Percentiles rank a stretch among this genome's conserved stretches.
phyloP scores from a whole-genome alignment of 169 alveolate species.

The Plasmodium gonderi region DNA sequence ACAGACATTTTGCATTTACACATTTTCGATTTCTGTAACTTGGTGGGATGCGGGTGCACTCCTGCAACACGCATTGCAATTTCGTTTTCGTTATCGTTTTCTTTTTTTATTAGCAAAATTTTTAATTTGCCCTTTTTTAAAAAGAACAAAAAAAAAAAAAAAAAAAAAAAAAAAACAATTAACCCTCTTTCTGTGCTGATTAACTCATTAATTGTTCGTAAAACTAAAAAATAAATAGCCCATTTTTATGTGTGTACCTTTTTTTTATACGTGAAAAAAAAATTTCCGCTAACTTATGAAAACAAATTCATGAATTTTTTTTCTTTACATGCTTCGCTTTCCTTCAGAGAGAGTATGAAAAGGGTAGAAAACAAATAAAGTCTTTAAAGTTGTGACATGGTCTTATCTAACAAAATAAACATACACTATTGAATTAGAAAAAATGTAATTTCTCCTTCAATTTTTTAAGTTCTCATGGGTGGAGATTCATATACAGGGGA shows the following conservation, averaged over 20 bases:
- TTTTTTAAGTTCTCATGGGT: background rate
- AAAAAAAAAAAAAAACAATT: background rate
- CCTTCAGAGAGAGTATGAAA: background rate
- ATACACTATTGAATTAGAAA: background rate
- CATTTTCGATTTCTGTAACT: background rate
- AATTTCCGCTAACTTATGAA: background rate
- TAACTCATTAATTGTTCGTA: background rate
- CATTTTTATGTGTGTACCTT: background rate
- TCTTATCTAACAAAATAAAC: background rate
- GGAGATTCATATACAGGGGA: no score
- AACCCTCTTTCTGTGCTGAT: background rate
- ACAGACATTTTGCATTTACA: background rate
- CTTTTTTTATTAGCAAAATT: background rate
- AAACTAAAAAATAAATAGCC: background rate
- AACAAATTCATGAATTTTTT: background rate
- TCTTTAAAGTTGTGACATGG: background rate
- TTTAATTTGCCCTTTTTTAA: background rate
- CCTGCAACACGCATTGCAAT: background rate
- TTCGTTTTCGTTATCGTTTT: background rate
- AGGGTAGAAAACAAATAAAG: background rate
- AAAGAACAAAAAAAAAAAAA: background rate
- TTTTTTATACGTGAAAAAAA: background rate
- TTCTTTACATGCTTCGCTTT: background rate
- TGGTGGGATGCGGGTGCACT: background rate
- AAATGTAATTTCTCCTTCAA: background rate